phyloP scores from a whole-genome alignment of 2,329 filamentous ascomycete species.

The Epichloe typhina region DNA sequence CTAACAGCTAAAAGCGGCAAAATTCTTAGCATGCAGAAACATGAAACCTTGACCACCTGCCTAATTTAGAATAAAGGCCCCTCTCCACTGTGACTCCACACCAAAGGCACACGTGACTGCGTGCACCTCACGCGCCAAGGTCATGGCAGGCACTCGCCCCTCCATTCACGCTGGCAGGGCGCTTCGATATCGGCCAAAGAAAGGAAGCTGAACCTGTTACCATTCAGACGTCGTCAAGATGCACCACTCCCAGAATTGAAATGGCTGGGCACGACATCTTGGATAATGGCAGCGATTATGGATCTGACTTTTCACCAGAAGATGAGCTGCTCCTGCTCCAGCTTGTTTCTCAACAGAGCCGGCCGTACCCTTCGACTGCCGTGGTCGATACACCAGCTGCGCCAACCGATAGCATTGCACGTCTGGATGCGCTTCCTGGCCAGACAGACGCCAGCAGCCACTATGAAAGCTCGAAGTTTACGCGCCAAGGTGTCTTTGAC shows the following conservation, averaged over 20 bases:
- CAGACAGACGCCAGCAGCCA: background rate
- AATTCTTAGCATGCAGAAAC: too few species aligned
- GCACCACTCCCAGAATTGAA: background rate
- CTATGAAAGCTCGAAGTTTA: background rate
- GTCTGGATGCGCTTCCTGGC: slow-evolving; percentile 1
- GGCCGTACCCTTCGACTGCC: background rate
- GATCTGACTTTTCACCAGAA: slow-evolving; percentile 32
- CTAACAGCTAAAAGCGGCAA: background rate
- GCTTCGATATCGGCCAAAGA: background rate
- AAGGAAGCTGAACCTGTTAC: background rate
- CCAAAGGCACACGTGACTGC: background rate
- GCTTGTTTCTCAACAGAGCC: slow-evolving; percentile 14
- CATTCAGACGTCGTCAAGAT: background rate
- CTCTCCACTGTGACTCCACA: too few species aligned
- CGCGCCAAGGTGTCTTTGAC: background rate
- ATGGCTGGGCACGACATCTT: slow-evolving; percentile 2
- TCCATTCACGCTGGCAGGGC: background rate
- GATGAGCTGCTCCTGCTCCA: slow-evolving; percentile 30
- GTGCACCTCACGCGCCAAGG: background rate
- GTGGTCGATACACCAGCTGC: background rate
- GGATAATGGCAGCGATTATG: slow-evolving; percentile 27
- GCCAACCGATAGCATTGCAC: background rate
- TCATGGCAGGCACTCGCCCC: background rate
- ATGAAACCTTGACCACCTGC: too few species aligned
- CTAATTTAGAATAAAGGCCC: background rate